Evolutionary conservation across 2,329 filamentous ascomycete genomes (phyloP).

Genomic region (Xylaria digitata): DNA sequence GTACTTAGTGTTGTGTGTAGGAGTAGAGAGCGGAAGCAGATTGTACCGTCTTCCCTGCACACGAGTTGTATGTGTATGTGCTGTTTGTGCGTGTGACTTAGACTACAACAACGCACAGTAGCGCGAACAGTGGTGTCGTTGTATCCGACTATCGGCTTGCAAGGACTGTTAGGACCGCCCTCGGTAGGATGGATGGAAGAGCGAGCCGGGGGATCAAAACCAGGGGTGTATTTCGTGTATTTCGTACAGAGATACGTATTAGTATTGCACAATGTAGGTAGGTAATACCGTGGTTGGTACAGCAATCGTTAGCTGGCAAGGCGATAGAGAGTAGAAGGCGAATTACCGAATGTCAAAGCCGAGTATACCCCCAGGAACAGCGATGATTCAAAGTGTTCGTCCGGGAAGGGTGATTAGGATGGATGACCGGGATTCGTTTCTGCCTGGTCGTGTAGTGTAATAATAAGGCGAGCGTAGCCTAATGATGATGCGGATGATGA

Average conservation of each 20-base stretch:
- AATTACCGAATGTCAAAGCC: not conserved
- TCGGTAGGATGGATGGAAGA: slow-evolving; percentile 17
- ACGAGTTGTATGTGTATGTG: not conserved
- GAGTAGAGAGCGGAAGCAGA: slow-evolving; percentile 12
- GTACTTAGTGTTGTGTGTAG: not conserved
- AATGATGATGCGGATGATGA: slow-evolving; percentile 17
- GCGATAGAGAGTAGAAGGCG: not conserved
- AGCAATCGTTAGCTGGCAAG: slow-evolving; percentile 18
- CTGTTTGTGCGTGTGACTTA: slow-evolving; percentile 14
- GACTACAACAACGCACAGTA: slow-evolving; percentile 5
- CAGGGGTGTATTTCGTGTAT: slow-evolving; percentile 3
- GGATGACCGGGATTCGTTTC: slow-evolving; percentile 10
- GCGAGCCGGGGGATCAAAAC: slow-evolving; percentile 6
- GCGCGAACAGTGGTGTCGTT: slow-evolving; percentile 15
- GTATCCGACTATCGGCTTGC: slow-evolving; percentile 8
- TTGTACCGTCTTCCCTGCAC: slow-evolving; percentile 9
- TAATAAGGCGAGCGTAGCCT: slow-evolving; percentile 4
- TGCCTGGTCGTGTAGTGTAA: not conserved
- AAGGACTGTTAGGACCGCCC: slow-evolving; percentile 11
- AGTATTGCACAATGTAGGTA: not conserved
- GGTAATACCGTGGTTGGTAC: not conserved
- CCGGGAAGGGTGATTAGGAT: slow-evolving; percentile 2
- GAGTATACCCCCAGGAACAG: not conserved
- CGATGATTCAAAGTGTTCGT: not conserved
- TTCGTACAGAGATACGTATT: too few species aligned